Evolutionary conservation across 2,329 filamentous ascomycete species (phyloP).

Genomic region (Trichoderma sp.): DNA sequence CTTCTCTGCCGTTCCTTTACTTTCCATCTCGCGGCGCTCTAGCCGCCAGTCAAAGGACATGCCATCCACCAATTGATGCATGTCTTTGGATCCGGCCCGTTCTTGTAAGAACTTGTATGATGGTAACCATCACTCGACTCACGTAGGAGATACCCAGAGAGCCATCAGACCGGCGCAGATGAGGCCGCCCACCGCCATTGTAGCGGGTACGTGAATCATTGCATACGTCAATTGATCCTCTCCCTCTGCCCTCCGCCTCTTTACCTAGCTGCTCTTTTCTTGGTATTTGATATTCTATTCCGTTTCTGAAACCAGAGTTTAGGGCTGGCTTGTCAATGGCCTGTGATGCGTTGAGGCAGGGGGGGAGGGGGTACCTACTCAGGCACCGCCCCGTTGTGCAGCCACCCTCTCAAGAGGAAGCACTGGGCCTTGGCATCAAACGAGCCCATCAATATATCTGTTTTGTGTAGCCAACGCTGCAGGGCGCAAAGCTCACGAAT

Average conservation of each 20-base stretch:
- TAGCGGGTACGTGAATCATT: conserved; percentile 4
- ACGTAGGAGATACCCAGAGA: neutral
- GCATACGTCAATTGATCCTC: conserved; percentile 25
- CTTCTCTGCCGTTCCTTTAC: neutral
- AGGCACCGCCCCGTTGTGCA: conserved; percentile 5
- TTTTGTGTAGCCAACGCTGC: conserved; percentile 14
- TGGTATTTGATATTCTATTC: neutral
- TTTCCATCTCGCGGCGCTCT: conserved; percentile 19
- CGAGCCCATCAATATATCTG: neutral
- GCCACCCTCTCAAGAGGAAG: conserved; percentile 1
- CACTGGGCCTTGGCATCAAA: neutral
- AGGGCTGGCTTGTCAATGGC: conserved; percentile 1
- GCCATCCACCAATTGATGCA: conserved; percentile 3
- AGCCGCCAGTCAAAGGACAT: conserved; percentile 12
- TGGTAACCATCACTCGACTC: too few species aligned
- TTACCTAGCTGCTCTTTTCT: neutral
- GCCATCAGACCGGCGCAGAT: neutral
- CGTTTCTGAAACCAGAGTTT: neutral
- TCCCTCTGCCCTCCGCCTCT: conserved; percentile 19
- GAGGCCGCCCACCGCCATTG: conserved; percentile 13
- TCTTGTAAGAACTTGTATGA: neutral
- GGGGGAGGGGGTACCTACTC: neutral
- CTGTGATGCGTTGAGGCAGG: conserved; percentile 10
- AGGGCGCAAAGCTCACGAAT: neutral
- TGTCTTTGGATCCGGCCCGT: neutral